Conservation (phyloP, 2,329 filamentous ascomycete species). For the Fusarium sulawesiense region DNA sequence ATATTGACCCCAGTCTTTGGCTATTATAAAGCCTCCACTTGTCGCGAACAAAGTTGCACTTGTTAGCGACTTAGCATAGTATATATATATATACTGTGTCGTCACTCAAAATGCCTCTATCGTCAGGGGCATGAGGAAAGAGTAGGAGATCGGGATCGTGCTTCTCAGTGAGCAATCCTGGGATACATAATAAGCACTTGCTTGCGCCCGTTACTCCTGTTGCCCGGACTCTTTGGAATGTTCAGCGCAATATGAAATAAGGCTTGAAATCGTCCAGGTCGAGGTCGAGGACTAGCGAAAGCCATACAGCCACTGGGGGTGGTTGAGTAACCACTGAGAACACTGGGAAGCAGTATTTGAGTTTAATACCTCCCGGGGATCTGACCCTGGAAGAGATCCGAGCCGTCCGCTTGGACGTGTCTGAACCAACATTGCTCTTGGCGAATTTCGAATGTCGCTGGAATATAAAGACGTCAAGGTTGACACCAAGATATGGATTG, state of each 20-base stretch:
- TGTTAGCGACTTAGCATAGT: not conserved
- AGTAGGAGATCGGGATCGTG: not conserved
- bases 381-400: constrained; percentile 2
- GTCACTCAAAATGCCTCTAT: not conserved
- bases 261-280: not conserved
- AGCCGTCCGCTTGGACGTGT: constrained; percentile 4
- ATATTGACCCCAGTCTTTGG: not conserved
- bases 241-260: constrained; percentile 3
- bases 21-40: constrained; percentile 4
- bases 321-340: constrained; percentile 13
- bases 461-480: not conserved
- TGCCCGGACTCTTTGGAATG: constrained; percentile 18
- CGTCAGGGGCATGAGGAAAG: not conserved
- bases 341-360: constrained; percentile 6
- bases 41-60: not conserved
- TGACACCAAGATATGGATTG: not conserved
- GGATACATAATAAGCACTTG: constrained; percentile 23
- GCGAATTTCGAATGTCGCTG: not conserved
- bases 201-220: not conserved
- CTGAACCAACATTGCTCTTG: not conserved
- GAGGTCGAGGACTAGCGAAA: constrained; percentile 23
- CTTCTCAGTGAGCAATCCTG: not conserved
- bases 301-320: constrained; percentile 19
- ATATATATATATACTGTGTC: not conserved
- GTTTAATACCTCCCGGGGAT: constrained; percentile 7